Evolutionary conservation across 2,329 filamentous ascomycete genomes (phyloP), one percentile per base, ranked within the genome.

Genomic region (Emmonsia crescens): DNA sequence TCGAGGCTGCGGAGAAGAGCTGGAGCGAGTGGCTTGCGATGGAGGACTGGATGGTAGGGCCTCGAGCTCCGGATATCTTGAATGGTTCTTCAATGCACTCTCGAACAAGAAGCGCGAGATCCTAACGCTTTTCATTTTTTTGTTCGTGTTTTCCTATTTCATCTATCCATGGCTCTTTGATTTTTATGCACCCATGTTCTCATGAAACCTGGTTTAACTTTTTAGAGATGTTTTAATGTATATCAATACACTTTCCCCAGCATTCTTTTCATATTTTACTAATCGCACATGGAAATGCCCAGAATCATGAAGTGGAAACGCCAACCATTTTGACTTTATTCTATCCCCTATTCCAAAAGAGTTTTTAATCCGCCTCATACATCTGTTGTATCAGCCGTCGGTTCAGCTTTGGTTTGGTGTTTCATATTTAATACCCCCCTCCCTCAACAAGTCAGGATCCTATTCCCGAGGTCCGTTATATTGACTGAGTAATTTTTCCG

Each of bases 11-110:
- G 0, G 93, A 97, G 76, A 82, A 83, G 64, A 86, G 82, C 63
- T 99, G 94, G 94, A 95, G 91, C 72, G 87, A 93, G 69, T 97
- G 93, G 93, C 78, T 96, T 38, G 90, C 90, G 14, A 95, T 96
- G 90, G 91, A 96, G 74, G 93, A 96, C 74, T 97, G 93, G 93
- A 96, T 96, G 91, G 79, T 96, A n/a, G 92, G 92, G 1, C 89
- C 89, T 1, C 79, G 89, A 64, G 87, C 87, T 38, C 89, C 88
- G 6, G 79, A 80, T 64, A 66, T 67, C 5, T 67, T 77, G 27
- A 69, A 70, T 52, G 75, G 76, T 58, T 74, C 72, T 3, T 76
- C 75, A 38, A 71, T 72, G 36, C 66, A 67, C 29, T 73, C 73
- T 31, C 69, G 69, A 60, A 68, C 70, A 33, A 69, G 71, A 42